Evolutionary conservation across 345 rosid species (phyloP).

Genomic region (Eucalyptus paniculata): DNA sequence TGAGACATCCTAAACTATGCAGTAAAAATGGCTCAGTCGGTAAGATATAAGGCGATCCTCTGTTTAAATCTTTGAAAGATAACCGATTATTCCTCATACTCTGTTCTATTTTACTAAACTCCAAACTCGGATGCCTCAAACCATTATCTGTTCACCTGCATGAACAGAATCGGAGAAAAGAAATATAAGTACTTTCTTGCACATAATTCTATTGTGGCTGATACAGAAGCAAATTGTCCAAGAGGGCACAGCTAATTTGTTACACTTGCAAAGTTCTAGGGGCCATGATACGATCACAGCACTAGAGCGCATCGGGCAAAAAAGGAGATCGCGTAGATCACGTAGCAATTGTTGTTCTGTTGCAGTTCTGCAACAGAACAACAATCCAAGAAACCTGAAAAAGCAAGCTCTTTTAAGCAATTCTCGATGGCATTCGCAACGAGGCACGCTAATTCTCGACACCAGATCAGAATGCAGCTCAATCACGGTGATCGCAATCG

Average conservation of each 20-base stretch:
- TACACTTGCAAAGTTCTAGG: not conserved
- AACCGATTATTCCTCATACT: slow-evolving; percentile 31
- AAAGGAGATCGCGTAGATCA: not conserved
- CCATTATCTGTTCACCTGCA: not conserved
- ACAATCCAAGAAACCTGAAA: not conserved
- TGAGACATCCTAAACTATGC: slow-evolving; percentile 20
- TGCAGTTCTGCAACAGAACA: not conserved
- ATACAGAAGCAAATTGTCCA: not conserved
- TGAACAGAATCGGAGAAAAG: not conserved
- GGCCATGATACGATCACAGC: not conserved
- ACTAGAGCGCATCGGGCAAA: not conserved
- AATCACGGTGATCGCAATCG: not conserved
- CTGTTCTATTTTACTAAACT: not conserved
- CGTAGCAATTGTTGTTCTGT: not conserved
- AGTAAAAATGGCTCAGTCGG: slow-evolving; percentile 32
- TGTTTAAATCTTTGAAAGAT: slow-evolving; percentile 34
- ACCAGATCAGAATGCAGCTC: not conserved
- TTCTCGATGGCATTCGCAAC: not conserved
- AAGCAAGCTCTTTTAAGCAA: not conserved
- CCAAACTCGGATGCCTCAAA: not conserved
- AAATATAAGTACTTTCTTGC: not conserved
- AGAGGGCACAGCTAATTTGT: not conserved
- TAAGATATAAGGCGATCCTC: slow-evolving; percentile 24
- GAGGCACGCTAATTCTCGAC: not conserved
- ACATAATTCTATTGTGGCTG: not conserved